A percentile compares a stretch with the other conserved stretches of the same genome.
These are phyloP conservation scores for Cenococcum geophilum DNA, from an alignment of 495 filamentous ascomycete genomes.

Conservation along the genomic window DNA sequence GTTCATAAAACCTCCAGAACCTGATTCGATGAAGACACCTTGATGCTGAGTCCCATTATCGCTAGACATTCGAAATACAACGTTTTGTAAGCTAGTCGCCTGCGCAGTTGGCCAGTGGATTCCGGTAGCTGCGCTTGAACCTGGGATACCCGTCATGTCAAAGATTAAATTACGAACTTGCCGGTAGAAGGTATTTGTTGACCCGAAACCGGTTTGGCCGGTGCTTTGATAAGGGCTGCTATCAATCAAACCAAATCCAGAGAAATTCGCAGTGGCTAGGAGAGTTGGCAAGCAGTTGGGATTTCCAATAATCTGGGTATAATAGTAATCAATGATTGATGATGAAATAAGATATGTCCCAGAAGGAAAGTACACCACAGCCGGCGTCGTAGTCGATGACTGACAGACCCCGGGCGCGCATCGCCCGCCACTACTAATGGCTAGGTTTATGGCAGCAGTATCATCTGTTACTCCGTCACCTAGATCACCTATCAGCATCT, in stretches of 20 bases:
- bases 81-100: slow-evolving; percentile 68
- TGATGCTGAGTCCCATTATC: slow-evolving; percentile 68
- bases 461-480: slow-evolving; percentile 49
- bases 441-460: slow-evolving; percentile 46
- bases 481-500: background rate
- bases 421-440: slow-evolving; percentile 32
- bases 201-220: slow-evolving; percentile 31
- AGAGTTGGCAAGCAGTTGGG: slow-evolving; percentile 57
- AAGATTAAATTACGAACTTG: slow-evolving; percentile 73
- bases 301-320: slow-evolving; percentile 44
- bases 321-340: slow-evolving; percentile 39
- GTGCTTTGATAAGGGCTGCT: slow-evolving; percentile 32
- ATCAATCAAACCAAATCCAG: slow-evolving; percentile 59
- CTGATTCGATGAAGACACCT: slow-evolving; percentile 77
- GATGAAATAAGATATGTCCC: slow-evolving; percentile 43
- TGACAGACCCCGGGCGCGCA: slow-evolving; percentile 34
- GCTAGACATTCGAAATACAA: slow-evolving; percentile 64
- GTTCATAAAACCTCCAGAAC: slow-evolving; percentile 65
- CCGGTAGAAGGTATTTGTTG: slow-evolving; percentile 71
- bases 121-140: slow-evolving; percentile 48
- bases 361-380: slow-evolving; percentile 54
- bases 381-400: slow-evolving; percentile 46
- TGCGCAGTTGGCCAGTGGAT: slow-evolving; percentile 77
- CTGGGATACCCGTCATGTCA: slow-evolving; percentile 60
- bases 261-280: slow-evolving; percentile 59